Base-by-base conservation (phyloP, 2,329 filamentous ascomycete genomes). In the Colletotrichum godetiae region DNA sequence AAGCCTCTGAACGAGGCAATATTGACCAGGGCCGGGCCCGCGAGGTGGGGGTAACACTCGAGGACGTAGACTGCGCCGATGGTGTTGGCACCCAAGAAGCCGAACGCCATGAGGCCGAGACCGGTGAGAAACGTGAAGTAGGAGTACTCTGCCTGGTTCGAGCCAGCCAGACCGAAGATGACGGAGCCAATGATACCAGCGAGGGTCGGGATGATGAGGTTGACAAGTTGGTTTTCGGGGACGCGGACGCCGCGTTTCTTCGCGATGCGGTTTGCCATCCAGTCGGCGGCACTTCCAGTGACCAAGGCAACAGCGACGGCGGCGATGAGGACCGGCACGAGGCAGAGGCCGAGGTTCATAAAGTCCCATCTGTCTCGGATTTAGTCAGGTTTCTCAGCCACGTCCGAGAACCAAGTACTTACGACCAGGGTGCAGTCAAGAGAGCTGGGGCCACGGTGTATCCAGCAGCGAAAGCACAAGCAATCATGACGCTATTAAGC, bases 221-320 rank as follows among this genome's bases (percentile, higher is more conserved):
- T 80, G 22, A 78, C 74, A 4, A 82, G 78, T 57, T 79, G 79
- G 62, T 80, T 78, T 72, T 83, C 81, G 4, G 81, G 77, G 69
- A 81, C 77, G n/a, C 81, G 76, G 53, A 63, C 58, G 1, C 76
- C 76, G 61, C 75, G 78, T 68, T 75, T 77, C 49, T 76, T 76
- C 22, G 81, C 78, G 0, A 81, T 72, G 13, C 68, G 67, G 22
- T 80, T 80, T 5, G 79, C 75, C n/a, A 80, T 65, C 27, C 68
- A 71, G 61, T 80, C 81, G 1, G 79, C 81, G 29, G 76, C 76
- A 31, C 77, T 77, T 64, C 80, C 80, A 13, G 80, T 74, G 8
- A 80, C 61, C 4, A 81, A 76, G 13, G 76, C 76, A 76, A 81
- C 83, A 3, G 81, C 33, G 3, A 83, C 77, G 11, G 79, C 76